A percentile compares a stretch with the other conserved stretches of the same genome.
phyloP scores from a whole-genome alignment of 1,284 basidiomycete genomes.

The Cutaneotrichosporon sp. region DNA sequence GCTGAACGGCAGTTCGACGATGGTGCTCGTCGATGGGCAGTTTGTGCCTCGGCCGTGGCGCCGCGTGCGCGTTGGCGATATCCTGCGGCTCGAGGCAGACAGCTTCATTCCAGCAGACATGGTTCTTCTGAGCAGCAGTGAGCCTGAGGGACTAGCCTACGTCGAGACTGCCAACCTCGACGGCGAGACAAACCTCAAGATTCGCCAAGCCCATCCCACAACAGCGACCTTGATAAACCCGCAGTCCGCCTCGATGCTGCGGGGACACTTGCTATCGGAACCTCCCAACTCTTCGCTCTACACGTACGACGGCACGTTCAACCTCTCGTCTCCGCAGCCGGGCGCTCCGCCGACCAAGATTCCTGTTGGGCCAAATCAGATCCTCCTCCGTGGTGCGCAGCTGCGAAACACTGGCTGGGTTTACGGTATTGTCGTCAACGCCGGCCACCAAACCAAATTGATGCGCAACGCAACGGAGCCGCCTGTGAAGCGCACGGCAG shows the following conservation, averaged over 20 bases:
- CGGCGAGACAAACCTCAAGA: slow-evolving; percentile 97
- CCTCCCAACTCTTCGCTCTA: slow-evolving; percentile 97
- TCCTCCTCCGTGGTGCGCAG: slow-evolving; percentile 90
- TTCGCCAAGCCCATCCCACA: slow-evolving; percentile 87
- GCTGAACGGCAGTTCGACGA: slow-evolving; percentile 76
- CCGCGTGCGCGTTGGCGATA: slow-evolving; percentile 83
- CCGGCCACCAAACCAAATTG: slow-evolving; percentile 96
- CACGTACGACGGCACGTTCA: slow-evolving; percentile 80
- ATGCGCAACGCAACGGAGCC: slow-evolving; percentile 93
- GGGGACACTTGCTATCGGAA: slow-evolving; percentile 83
- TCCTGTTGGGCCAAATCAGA: slow-evolving; percentile 89
- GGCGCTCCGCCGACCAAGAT: slow-evolving; percentile 59
- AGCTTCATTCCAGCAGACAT: slow-evolving; percentile 97
- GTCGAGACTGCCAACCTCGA: slow-evolving; percentile 97
- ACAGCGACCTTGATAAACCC: slow-evolving; percentile 76
- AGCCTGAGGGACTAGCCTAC: slow-evolving; percentile 95
- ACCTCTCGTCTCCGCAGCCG: slow-evolving; percentile 52
- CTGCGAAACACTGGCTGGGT: slow-evolving; percentile 95
- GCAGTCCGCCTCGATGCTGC: slow-evolving; percentile 64
- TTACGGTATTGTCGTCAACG: slow-evolving; percentile 90
- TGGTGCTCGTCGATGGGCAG: slow-evolving; percentile 63
- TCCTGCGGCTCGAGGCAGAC: slow-evolving; percentile 83
- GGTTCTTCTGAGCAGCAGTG: slow-evolving; percentile 79
- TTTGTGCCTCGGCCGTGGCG: slow-evolving; percentile 83
- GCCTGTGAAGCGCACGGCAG: slow-evolving; percentile 93